Evolutionary conservation across 495 filamentous ascomycete species (phyloP).

Genomic region (Choiromyces venosus): DNA sequence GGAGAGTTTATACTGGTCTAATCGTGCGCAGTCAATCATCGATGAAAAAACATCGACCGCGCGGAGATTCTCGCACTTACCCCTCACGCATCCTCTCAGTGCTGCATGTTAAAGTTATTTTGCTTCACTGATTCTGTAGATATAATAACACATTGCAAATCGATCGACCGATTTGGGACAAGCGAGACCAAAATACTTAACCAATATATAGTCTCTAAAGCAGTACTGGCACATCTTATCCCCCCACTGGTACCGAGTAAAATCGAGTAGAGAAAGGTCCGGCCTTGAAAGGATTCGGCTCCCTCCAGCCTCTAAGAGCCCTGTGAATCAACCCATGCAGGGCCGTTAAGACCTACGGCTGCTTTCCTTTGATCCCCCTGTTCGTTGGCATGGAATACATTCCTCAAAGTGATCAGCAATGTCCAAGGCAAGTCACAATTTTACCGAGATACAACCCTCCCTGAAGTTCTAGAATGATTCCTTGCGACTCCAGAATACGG

Average conservation of each 20-base stretch:
- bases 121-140: neutral
- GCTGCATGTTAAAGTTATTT: neutral
- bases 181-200: neutral
- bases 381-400: neutral
- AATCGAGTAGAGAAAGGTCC: neutral
- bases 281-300: neutral
- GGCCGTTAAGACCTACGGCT: neutral
- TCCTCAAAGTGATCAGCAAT: neutral
- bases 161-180: neutral
- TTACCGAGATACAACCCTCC: neutral
- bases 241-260: neutral
- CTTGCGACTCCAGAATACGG: neutral
- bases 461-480: neutral
- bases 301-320: neutral
- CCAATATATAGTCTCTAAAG: neutral
- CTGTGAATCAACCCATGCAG: neutral
- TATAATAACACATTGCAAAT: neutral
- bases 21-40: neutral
- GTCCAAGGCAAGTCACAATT: neutral
- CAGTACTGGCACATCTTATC: neutral
- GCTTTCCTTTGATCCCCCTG: neutral
- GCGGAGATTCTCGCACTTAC: neutral
- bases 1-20: neutral
- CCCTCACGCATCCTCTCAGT: neutral
- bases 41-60: neutral